A percentile compares a stretch with the other conserved stretches of the same genome.
These are phyloP conservation scores for Stachybotrys chlorohalonatus DNA, from an alignment of 2,329 filamentous ascomycete species.

Conservation along the genomic window DNA sequence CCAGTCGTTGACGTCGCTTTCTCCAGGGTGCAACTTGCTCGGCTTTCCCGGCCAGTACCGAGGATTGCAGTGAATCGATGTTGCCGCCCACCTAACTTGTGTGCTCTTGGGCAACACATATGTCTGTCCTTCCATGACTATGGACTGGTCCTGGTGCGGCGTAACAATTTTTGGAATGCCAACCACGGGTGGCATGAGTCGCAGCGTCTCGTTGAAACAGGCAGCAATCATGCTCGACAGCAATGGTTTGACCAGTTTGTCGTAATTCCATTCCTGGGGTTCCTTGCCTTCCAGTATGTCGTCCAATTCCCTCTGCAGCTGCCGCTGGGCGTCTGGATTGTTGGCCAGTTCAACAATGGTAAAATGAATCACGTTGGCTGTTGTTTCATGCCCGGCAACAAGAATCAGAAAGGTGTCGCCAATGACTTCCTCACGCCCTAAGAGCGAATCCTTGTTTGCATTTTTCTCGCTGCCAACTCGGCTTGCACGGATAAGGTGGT, in stretches of 20 bases:
- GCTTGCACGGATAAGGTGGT: slow-evolving; percentile 36
- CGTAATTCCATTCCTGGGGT: slow-evolving; percentile 60
- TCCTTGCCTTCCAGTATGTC: slow-evolving; percentile 50
- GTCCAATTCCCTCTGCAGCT: slow-evolving; percentile 62
- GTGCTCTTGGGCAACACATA: slow-evolving; percentile 48
- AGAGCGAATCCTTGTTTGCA: slow-evolving; percentile 7
- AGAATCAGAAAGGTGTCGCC: slow-evolving; percentile 63
- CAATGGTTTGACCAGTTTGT: slow-evolving; percentile 54
- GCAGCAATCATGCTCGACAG: slow-evolving; percentile 64
- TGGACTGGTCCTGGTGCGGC: slow-evolving; percentile 38
- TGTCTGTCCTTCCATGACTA: slow-evolving; percentile 49
- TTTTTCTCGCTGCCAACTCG: slow-evolving; percentile 11
- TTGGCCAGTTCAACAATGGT: slow-evolving; percentile 59
- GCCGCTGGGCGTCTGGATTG: slow-evolving; percentile 52
- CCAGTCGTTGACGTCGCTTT: slow-evolving; percentile 57
- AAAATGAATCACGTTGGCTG: slow-evolving; percentile 67
- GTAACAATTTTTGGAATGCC: slow-evolving; percentile 61
- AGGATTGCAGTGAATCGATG: slow-evolving; percentile 57
- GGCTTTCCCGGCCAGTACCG: slow-evolving; percentile 58
- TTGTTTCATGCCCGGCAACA: slow-evolving; percentile 74
- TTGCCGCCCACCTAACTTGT: slow-evolving; percentile 45
- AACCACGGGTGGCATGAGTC: slow-evolving; percentile 61
- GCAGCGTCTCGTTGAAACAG: slow-evolving; percentile 68
- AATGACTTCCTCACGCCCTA: slow-evolving; percentile 58
- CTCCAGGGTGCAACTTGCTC: slow-evolving; percentile 30